A percentile compares a stretch with the other conserved stretches of the same genome.
phyloP scores from a whole-genome alignment of 768 basidiomycete genomes.

The Tricholoma furcatifolium region DNA sequence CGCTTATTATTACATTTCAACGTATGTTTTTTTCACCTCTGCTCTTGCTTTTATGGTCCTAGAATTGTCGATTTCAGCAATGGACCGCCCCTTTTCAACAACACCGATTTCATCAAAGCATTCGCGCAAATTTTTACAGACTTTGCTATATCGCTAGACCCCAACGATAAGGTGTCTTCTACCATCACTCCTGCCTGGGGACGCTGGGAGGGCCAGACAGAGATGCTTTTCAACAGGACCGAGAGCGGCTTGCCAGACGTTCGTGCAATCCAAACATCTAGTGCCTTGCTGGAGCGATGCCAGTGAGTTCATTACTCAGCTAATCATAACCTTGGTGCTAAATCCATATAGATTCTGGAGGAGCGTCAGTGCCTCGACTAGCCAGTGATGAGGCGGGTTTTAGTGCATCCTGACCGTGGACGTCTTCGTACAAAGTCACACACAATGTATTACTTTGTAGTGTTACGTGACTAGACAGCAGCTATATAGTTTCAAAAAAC shows the following conservation, averaged over 20 bases:
- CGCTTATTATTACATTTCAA: constrained; percentile 36
- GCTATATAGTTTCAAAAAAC: no score
- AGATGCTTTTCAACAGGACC: constrained; percentile 50
- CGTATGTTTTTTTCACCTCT: constrained; percentile 24
- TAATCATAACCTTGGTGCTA: neutral
- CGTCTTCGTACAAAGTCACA: neutral
- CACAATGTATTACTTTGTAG: no score
- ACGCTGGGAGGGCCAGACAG: constrained; percentile 25
- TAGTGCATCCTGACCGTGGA: neutral
- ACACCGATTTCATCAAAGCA: constrained; percentile 32
- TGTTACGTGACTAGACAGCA: no score
- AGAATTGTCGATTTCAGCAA: neutral
- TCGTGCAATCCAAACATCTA: constrained; percentile 25
- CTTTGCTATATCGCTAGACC: constrained; percentile 30
- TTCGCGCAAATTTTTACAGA: constrained; percentile 39
- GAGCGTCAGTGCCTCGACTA: constrained; percentile 22
- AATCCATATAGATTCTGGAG: constrained; percentile 27
- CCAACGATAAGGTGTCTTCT: constrained; percentile 28
- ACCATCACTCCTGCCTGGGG: constrained; percentile 38
- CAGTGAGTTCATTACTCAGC: constrained; percentile 18
- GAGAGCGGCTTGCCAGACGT: constrained; percentile 29
- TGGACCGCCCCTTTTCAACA: constrained; percentile 28
- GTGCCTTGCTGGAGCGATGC: constrained; percentile 34
- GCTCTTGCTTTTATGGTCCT: neutral
- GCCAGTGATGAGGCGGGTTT: constrained; percentile 16